Base-by-base conservation (phyloP, 1,139 yeast genomes). In the Kodamaea sp. region DNA sequence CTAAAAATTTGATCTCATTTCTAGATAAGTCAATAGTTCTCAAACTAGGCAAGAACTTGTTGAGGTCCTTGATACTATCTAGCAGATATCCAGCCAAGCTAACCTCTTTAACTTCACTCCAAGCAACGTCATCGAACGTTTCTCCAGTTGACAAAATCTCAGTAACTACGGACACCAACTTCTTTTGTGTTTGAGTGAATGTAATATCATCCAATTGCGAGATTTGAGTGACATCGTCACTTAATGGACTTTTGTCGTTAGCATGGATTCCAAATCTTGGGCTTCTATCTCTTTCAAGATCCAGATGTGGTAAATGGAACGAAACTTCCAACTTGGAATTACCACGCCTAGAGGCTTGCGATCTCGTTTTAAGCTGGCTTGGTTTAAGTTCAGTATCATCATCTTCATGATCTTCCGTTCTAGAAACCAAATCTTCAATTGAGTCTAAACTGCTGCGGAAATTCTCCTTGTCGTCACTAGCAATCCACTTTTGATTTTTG, bases 201-300 rank as follows among this genome's bases (percentile, higher is more conserved):
- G 80, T 69, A 3, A 73, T 42, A 26, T 76, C 70, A n/a, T 61
- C 66, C 7, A 70, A 37, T 30, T 70, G 73, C 1, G 77, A 70
- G 2, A 65, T 47, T 28, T 60, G 60, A 0, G 78, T 73, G 0
- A 70, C 62, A 41, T 70, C 70, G 28, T 40, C 55, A 28, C 43
- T 51, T 35, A 39, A 31, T 24, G 51, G 57, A 34, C 59, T 57
- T 29, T 51, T 39, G 25, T 50, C 51, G 9, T 18, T 18, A 18
- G 8, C 8, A 18, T 6, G 6, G 7, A 9, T 15, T 24, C 8
- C 9, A 24, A 6, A 10, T 5, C 9, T 12, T 10, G 26, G 26
- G n/a, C 21, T 18, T 16, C 11, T 26, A 10, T 26, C 28, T 32
- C 38, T 37, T 22, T 39, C 34, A 19, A 29, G 16, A 25, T 42